Evolutionary conservation across 805 yeast species (phyloP), one percentile per base, ranked within the genome.

Genomic region (Pichia membranifaciens): DNA sequence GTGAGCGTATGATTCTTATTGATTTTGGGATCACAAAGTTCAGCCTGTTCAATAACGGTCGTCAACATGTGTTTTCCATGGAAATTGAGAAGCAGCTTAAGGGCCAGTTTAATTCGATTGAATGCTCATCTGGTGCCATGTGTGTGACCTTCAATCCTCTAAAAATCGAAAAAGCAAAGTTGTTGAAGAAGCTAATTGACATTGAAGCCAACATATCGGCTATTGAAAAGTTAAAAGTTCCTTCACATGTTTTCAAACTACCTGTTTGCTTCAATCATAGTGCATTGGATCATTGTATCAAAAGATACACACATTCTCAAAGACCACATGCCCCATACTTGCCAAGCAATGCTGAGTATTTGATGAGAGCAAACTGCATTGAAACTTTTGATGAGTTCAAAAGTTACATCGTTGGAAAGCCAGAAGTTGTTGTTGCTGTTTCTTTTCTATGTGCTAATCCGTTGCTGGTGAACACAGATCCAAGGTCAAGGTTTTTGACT

Each of bases 251-350:
- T 10, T 61, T 51, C 38, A 54, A 47, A 31, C 44, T 61, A 23
- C 66, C 66, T 3, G 39, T 59, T 25, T 48, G 56, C 38, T 60
- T 61, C 47, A 58, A 60, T 3, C 66, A 61, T 39, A 43, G 47
- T 13, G 55, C 64, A 7, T 49, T 61, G 25, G 47, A 39, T 21
- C 55, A 56, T 31, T 59, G 63, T 40, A 53, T 61, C 18, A 56
- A 54, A 15, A 50, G 66, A 33, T 61, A 61, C 38, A 53, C 51
- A 36, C 62, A 56, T 44, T 53, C 66, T 2, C 64, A 60, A 43
- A 57, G 66, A 50, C 65, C 65, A 7, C 54, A 55, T 56, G 66
- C 66, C n/a, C 53, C 66, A 4, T 62, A 62, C 43, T 49, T 62
- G 25, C 66, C 66, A 37, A 51, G 55, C 37, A 62, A 62, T 35